Evolutionary conservation across 495 filamentous ascomycete species (phyloP).

Genomic region (Aspergillus ellipticus): DNA sequence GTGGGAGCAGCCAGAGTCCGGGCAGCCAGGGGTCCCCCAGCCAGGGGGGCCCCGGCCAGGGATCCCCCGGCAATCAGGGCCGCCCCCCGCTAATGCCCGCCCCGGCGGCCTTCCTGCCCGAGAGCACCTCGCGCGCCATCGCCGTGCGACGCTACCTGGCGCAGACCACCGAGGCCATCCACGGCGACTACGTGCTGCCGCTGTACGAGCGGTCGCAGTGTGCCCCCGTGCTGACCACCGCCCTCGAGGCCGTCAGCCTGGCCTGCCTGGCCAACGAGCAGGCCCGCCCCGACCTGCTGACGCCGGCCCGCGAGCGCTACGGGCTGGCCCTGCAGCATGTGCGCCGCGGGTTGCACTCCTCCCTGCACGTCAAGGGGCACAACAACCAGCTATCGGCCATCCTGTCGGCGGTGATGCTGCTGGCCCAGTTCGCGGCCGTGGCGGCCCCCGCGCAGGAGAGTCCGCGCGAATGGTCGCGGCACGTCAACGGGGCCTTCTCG

Average conservation of each 20-base stretch:
- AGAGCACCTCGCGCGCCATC: not conserved
- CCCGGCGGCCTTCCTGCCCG: not conserved
- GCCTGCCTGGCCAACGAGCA: slow-evolving; percentile 1
- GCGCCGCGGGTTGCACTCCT: not conserved
- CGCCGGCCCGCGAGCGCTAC: not conserved
- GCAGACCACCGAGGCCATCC: not conserved
- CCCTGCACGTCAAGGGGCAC: not conserved
- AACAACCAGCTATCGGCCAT: not conserved
- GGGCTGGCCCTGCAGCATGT: not conserved
- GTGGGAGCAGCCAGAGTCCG: too few species aligned
- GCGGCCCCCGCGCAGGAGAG: not conserved
- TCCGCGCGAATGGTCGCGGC: not conserved
- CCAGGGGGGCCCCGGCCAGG: not conserved
- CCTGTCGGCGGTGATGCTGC: not conserved
- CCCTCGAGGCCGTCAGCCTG: not conserved
- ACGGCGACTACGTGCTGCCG: not conserved
- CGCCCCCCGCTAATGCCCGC: not conserved
- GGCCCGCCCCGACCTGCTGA: not conserved
- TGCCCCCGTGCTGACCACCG: not conserved
- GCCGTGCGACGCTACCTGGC: not conserved
- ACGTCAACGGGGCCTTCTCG: slow-evolving; percentile 1
- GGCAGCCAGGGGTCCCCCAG: not conserved
- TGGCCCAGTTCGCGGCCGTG: not conserved
- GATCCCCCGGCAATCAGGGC: too few species aligned
- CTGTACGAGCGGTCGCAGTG: not conserved